Conservation (phyloP, 441 rosid genomes). For the Croton laevigatus region DNA sequence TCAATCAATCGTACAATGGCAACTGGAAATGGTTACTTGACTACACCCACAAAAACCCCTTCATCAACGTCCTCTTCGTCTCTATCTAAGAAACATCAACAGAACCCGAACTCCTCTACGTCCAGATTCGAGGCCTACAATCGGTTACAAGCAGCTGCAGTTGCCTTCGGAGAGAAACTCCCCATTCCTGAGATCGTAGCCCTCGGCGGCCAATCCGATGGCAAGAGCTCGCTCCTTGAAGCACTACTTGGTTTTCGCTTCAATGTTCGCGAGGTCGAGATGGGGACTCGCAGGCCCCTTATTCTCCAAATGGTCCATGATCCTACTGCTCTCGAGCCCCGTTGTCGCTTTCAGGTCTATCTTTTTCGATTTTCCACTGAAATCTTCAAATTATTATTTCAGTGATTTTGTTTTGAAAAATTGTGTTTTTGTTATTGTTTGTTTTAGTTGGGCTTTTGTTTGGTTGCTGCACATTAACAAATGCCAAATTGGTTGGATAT, state of each 20-base stretch:
- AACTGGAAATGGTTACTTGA: slow-evolving; percentile 39
- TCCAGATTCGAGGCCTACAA: slow-evolving; percentile 87
- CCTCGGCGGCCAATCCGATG: slow-evolving; percentile 92
- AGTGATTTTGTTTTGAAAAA: not conserved
- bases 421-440: not conserved
- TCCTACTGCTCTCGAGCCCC: slow-evolving; percentile 72
- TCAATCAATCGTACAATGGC: slow-evolving; percentile 41
- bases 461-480: not conserved
- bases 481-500: too few relatives aligned
- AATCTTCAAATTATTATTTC: not conserved
- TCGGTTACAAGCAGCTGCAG: slow-evolving; percentile 88
- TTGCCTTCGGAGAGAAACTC: slow-evolving; percentile 96
- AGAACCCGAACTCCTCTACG: slow-evolving; percentile 27
- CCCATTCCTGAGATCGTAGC: slow-evolving; percentile 98
- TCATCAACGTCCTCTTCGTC: slow-evolving; percentile 31
- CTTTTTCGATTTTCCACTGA: not conserved
- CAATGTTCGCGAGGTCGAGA: slow-evolving; percentile 93
- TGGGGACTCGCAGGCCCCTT: slow-evolving; percentile 94
- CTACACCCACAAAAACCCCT: slow-evolving; percentile 68
- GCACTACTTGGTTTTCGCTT: slow-evolving; percentile 90
- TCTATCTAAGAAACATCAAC: slow-evolving; percentile 30
- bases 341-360: slow-evolving; percentile 81
- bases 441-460: not conserved
- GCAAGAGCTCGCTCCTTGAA: slow-evolving; percentile 92
- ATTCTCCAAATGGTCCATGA: slow-evolving; percentile 96